phyloP scores from a whole-genome alignment of 1,139 yeast genomes.

The Yamadazyma friedrichii region DNA sequence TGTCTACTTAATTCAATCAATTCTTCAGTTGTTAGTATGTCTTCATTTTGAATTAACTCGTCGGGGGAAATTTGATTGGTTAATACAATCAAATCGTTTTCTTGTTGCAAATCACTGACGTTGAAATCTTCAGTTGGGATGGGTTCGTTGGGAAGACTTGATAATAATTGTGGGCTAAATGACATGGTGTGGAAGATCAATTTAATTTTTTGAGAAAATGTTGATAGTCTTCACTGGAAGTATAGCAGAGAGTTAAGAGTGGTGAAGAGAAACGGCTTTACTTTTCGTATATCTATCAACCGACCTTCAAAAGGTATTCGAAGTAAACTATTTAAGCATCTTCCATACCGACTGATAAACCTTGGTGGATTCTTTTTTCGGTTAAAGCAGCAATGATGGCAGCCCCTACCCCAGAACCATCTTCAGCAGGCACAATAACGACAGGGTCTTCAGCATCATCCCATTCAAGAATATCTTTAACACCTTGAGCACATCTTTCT shows the following conservation, averaged over 20 bases:
- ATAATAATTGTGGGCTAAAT: slow-evolving; percentile 7
- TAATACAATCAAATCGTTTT: slow-evolving; percentile 16
- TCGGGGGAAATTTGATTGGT: slow-evolving; percentile 18
- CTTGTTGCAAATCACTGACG: slow-evolving; percentile 12
- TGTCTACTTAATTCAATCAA: slow-evolving; percentile 20
- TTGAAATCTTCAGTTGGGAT: slow-evolving; percentile 7
- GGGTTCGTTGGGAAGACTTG: background rate
- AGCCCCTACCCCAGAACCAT: slow-evolving; percentile 98
- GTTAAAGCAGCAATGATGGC: slow-evolving; percentile 96
- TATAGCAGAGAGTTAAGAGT: background rate
- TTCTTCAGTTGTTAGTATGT: slow-evolving; percentile 22
- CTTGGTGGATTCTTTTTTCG: slow-evolving; percentile 67
- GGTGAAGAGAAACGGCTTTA: no score
- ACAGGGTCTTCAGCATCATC: slow-evolving; percentile 72
- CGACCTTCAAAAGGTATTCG: background rate
- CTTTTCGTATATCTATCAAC: no score
- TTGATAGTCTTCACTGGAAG: background rate
- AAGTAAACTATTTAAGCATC: slow-evolving; percentile 5
- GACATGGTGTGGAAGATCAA: slow-evolving; percentile 7
- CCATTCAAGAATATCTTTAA: slow-evolving; percentile 91
- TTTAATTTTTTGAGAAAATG: background rate
- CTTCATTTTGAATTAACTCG: slow-evolving; percentile 16
- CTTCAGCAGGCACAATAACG: slow-evolving; percentile 86
- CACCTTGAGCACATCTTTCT: slow-evolving; percentile 84
- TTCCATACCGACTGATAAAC: slow-evolving; percentile 66